Conservation (phyloP, 768 basidiomycete genomes). For the Cystofilobasidium capitatum region DNA sequence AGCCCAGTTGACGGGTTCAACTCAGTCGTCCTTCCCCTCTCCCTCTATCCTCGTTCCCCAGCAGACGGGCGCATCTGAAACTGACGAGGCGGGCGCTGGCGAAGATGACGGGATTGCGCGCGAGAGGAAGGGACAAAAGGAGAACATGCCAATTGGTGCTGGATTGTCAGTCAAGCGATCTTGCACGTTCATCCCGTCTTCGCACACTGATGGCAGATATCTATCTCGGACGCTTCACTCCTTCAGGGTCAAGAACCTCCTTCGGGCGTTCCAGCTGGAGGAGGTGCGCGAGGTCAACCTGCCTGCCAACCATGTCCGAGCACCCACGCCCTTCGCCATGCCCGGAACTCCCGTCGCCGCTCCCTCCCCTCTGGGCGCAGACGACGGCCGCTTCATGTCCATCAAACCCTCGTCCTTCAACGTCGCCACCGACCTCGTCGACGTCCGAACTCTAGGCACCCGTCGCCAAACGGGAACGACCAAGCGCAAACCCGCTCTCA, state of each 20-base stretch:
- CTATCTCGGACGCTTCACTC: no score
- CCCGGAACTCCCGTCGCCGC: neutral
- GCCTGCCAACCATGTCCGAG: neutral
- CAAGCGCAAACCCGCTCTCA: neutral
- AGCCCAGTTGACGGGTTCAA: slow-evolving; percentile 12
- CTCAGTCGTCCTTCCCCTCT: neutral
- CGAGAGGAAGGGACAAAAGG: slow-evolving; percentile 15
- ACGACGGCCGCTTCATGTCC: neutral
- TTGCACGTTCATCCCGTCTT: neutral
- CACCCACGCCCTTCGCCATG: neutral
- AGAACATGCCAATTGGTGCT: neutral
- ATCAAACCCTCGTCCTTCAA: neutral
- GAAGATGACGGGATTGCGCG: slow-evolving; percentile 19
- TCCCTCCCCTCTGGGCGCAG: neutral
- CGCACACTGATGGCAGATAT: neutral
- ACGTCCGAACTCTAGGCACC: neutral
- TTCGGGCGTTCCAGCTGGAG: slow-evolving; percentile 15
- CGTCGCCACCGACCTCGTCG: neutral
- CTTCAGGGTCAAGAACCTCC: slow-evolving; percentile 22
- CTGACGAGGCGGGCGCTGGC: neutral
- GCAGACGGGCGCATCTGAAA: neutral
- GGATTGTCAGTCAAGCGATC: slow-evolving; percentile 4
- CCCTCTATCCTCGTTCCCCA: slow-evolving; percentile 21
- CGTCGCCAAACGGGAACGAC: neutral
- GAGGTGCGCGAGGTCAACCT: slow-evolving; percentile 14